A percentile compares a stretch with the other conserved stretches of the same genome.
These are phyloP conservation scores for Clarireedia monteithiana DNA, from an alignment of 2,329 filamentous ascomycete genomes.

Conservation along the genomic window DNA sequence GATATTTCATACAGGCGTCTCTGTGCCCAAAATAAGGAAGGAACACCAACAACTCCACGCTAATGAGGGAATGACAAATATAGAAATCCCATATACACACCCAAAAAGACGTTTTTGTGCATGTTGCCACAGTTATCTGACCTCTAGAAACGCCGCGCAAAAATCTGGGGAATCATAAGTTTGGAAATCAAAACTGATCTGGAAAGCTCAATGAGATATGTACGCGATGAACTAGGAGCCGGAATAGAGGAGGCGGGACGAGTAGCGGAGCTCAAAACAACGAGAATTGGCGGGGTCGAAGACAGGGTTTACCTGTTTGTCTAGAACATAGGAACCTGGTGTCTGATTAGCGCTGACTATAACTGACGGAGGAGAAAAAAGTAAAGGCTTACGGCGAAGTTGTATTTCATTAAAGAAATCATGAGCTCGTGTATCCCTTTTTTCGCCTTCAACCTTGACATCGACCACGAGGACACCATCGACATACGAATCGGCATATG, in stretches of 20 bases:
- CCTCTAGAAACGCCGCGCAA: background rate
- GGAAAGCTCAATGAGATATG: background rate
- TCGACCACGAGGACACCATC: conserved; percentile 36
- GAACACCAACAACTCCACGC: background rate
- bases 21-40: background rate
- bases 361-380: no score
- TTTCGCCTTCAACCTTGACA: conserved; percentile 33
- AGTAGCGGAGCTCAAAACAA: conserved; percentile 44
- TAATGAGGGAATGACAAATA: background rate
- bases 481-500: conserved; percentile 16
- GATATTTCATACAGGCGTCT: no score
- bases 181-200: background rate
- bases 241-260: conserved; percentile 38
- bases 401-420: conserved; percentile 49
- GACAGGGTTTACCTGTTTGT: conserved; percentile 24
- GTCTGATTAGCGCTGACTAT: conserved; percentile 8
- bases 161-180: background rate
- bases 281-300: conserved; percentile 34
- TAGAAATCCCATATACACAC: background rate
- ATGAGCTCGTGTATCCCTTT: conserved; percentile 37
- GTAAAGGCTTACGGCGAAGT: conserved; percentile 45
- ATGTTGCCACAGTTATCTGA: background rate
- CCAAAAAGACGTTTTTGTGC: background rate
- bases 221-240: background rate
- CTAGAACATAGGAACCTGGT: conserved; percentile 26